Percentiles rank a stretch among this genome's conserved stretches.
Evolutionary conservation across 1,284 basidiomycete genomes (phyloP).

Genomic region (Microbotryum lychnidis-dioicae): DNA sequence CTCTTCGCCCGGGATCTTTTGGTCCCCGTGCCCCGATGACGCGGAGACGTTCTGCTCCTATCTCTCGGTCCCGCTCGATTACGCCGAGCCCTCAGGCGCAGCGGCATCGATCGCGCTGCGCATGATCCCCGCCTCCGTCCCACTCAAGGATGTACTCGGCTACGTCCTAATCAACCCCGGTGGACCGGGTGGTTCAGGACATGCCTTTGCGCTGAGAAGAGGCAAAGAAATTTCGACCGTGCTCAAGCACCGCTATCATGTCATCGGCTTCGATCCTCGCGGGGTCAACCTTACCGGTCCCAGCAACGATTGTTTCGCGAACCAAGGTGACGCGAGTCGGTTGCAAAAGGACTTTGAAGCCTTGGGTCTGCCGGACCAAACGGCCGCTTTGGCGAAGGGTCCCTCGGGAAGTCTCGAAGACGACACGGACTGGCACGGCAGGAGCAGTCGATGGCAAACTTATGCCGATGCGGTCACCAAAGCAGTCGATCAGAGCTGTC

Average conservation of each 20-base stretch:
- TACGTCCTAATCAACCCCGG: conserved; percentile 20
- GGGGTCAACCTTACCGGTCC: conserved; percentile 31
- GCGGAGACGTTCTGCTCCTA: conserved; percentile 12
- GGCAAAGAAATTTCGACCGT: not conserved
- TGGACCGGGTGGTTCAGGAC: conserved; percentile 29
- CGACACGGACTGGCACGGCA: not conserved
- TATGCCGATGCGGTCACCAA: conserved; percentile 7
- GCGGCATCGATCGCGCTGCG: conserved; percentile 28
- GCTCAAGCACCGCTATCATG: conserved; percentile 22
- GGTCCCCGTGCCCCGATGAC: conserved; percentile 22
- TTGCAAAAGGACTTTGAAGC: conserved; percentile 15
- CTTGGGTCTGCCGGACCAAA: conserved; percentile 9
- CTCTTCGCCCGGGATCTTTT: conserved; percentile 8
- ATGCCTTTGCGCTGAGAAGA: conserved; percentile 7
- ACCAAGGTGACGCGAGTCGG: conserved; percentile 9
- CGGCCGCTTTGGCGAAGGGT: not conserved
- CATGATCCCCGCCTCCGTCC: conserved; percentile 26
- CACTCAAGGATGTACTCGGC: conserved; percentile 7
- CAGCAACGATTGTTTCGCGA: conserved; percentile 16
- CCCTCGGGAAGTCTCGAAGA: conserved; percentile 1
- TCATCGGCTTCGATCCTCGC: conserved; percentile 32
- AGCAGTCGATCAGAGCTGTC: conserved; percentile 19
- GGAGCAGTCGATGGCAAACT: conserved; percentile 3
- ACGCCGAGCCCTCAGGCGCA: too few species aligned
- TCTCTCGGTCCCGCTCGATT: conserved; percentile 24